Evolutionary conservation across 352 stramenopile genomes (phyloP).

Genomic region (Phytophthora colocasiae): DNA sequence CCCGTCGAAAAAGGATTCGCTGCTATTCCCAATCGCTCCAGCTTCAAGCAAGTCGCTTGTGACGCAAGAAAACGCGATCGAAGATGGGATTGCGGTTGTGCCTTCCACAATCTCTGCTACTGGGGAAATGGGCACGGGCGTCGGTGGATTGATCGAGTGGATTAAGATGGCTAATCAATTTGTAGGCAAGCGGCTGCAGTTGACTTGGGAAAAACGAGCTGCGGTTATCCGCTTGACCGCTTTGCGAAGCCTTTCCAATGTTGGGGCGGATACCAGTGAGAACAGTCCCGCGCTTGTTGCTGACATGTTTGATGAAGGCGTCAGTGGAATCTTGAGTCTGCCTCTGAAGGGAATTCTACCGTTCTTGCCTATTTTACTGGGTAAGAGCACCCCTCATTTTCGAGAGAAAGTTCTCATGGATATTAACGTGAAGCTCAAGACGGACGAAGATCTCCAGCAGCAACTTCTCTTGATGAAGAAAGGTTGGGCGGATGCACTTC

Average conservation of each 20-base stretch:
- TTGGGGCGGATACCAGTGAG: constrained; percentile 17
- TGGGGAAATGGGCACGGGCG: constrained; percentile 34
- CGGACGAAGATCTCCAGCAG: constrained; percentile 69
- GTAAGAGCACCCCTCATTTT: constrained; percentile 53
- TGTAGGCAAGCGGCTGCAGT: constrained; percentile 64
- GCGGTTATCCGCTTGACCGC: constrained; percentile 69
- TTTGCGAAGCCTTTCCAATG: constrained; percentile 63
- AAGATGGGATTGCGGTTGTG: constrained; percentile 50
- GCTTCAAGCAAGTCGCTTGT: constrained; percentile 35
- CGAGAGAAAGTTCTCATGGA: constrained; percentile 88
- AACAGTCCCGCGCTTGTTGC: constrained; percentile 35
- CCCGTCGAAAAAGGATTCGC: constrained; percentile 73
- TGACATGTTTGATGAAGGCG: constrained; percentile 65
- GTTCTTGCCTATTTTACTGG: constrained; percentile 74
- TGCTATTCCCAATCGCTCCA: constrained; percentile 72
- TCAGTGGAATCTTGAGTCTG: constrained; percentile 66
- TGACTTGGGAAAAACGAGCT: constrained; percentile 82
- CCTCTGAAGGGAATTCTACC: constrained; percentile 74
- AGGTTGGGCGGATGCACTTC: constrained; percentile 74
- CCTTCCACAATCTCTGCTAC: constrained; percentile 21
- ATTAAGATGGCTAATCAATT: constrained; percentile 75
- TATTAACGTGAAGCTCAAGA: constrained; percentile 90
- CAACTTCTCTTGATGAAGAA: constrained; percentile 80
- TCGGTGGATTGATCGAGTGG: constrained; percentile 63
- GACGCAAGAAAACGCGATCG: constrained; percentile 57